phyloP scores from a whole-genome alignment of 2,329 filamentous ascomycete genomes.

The Neonectria neomacrospora region DNA sequence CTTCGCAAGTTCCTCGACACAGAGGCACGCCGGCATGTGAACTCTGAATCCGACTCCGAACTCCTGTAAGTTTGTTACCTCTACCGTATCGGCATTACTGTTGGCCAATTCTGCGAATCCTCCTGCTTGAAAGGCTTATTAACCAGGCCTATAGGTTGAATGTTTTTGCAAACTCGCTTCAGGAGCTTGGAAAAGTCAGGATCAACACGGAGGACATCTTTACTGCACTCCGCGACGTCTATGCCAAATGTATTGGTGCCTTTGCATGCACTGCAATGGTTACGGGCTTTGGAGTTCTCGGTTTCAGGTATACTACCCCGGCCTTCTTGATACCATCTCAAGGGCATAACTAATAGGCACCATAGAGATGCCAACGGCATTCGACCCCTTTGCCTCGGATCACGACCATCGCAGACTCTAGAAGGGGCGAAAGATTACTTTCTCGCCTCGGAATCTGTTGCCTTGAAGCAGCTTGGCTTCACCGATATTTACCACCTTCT shows the following conservation, averaged over 20 bases:
- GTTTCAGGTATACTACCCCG: constrained; percentile 72
- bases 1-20: constrained; percentile 77
- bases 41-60: constrained; percentile 89
- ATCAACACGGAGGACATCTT: constrained; percentile 84
- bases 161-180: constrained; percentile 84
- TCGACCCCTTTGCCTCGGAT: constrained; percentile 83
- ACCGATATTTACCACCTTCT: constrained; percentile 78
- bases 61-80: constrained; percentile 33
- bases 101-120: constrained; percentile 16
- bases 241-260: constrained; percentile 76
- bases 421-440: constrained; percentile 82
- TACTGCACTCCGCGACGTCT: constrained; percentile 76
- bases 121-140: no score
- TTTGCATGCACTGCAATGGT: constrained; percentile 87
- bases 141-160: constrained; percentile 66
- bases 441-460: constrained; percentile 90
- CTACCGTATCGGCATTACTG: no score
- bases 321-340: constrained; percentile 60
- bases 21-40: constrained; percentile 85
- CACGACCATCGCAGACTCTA: constrained; percentile 71
- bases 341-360: constrained; percentile 65
- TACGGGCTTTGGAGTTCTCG: constrained; percentile 81
- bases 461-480: constrained; percentile 84
- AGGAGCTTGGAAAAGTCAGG: constrained; percentile 82
- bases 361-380: constrained; percentile 68